Percentiles rank a stretch among this genome's conserved stretches.
phyloP scores from a whole-genome alignment of 2,329 filamentous ascomycete genomes.

The Moelleriella libera region DNA sequence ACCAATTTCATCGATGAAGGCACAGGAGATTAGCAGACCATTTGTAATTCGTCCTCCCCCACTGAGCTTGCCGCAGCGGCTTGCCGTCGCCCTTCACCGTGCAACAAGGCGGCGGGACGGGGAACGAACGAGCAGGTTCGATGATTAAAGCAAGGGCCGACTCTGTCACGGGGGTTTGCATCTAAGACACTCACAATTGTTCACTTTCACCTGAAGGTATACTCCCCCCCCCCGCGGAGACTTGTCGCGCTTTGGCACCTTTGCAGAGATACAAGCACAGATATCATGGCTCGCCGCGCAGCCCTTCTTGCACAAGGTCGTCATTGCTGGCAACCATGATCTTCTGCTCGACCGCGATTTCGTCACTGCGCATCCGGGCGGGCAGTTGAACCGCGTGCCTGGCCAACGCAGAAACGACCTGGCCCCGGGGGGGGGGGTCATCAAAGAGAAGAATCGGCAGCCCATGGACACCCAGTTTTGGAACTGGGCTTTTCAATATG shows the following conservation, averaged over 20 bases:
- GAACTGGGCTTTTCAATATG: constrained; percentile 1
- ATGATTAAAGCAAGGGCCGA: not conserved
- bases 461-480: not conserved
- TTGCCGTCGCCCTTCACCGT: not conserved
- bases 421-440: not conserved
- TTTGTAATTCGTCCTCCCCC: not conserved
- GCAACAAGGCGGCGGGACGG: not conserved
- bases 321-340: constrained; percentile 33
- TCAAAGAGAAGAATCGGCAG: not conserved
- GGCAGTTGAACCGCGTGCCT: not conserved
- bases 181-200: constrained; percentile 31
- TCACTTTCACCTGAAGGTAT: constrained; percentile 25
- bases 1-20: not conserved
- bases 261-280: constrained; percentile 21
- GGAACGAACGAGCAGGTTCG: not conserved
- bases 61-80: not conserved
- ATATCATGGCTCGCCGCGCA: constrained; percentile 25
- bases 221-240: constrained; percentile 34
- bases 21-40: not conserved
- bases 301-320: constrained; percentile 26
- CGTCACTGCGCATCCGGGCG: not conserved
- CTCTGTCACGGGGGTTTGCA: constrained; percentile 18
- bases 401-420: not conserved
- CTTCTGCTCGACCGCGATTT: constrained; percentile 14
- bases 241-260: constrained; percentile 26